Base-by-base conservation (phyloP, 1,284 basidiomycete genomes). In the Apiotrichum sp. region DNA sequence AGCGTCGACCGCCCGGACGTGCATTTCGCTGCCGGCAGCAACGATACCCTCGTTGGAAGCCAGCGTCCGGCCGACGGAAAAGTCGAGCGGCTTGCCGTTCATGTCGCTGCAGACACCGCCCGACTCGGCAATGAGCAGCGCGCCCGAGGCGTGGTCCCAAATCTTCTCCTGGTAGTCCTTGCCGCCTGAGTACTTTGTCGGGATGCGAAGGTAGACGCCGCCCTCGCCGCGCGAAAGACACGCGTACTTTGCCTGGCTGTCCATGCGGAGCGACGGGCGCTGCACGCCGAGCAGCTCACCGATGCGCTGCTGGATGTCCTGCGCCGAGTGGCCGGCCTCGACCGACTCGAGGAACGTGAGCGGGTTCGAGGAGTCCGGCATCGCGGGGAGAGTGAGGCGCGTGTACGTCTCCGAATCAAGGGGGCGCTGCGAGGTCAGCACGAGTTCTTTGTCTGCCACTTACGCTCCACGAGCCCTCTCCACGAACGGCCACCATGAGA, bases 221-320 rank as follows among this genome's bases (percentile, higher is more conserved):
- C 92, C 92, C 60, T 96, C 90, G 0, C 93, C 92, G 43, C 93
- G 80, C 2, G 87, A 85, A 14, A 98, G 83, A 66, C 86, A 86
- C 35, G 87, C 86, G 68, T 98, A 98, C 78, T 98, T 98, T 7
- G 93, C 93, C 76, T 98, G 95, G 72, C 88, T 92, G 74, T 98
- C 96, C 92, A 98, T 97, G 33, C 91, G 81, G n/a, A 87, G 58
- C 50, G 67, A 70, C 80, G 43, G 89, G 82, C 16, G 80, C 70
- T 35, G 81, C 57, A 95, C 83, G 13, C 82, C 82, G 33, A 97
- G 80, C 3, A 87, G 67, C 51, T 82, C 73, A 0, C 88, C 85
- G 45, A 96, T 87, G 9, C 81, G 81, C 43, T 84, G 83, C 70
- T 89, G 93, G 67, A 91, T 87, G 22, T 82, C 82, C 62, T 95